These are phyloP conservation scores for Penicillium oxalicum DNA, from an alignment of 2,329 filamentous ascomycete species.

Conservation along the genomic window DNA sequence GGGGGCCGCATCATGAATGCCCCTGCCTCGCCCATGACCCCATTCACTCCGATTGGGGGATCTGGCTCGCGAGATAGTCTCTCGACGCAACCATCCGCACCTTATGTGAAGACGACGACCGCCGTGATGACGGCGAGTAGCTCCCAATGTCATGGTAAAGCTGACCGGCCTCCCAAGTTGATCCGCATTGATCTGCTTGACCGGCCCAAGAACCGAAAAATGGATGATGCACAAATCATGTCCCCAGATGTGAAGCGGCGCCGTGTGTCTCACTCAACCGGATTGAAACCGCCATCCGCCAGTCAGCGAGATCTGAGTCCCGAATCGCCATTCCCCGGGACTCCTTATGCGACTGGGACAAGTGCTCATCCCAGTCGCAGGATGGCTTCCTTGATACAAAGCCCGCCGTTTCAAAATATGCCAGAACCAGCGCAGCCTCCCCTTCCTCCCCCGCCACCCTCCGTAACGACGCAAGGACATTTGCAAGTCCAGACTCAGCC, in stretches of 20 bases:
- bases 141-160: slow-evolving; percentile 18
- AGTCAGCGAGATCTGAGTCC: slow-evolving; percentile 33
- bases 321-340: slow-evolving; percentile 39
- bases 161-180: slow-evolving; percentile 19
- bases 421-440: slow-evolving; percentile 32
- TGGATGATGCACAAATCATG: slow-evolving; percentile 35
- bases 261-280: slow-evolving; percentile 44
- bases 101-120: slow-evolving; percentile 17
- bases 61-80: slow-evolving; percentile 19
- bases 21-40: slow-evolving; percentile 38
- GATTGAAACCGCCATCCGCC: slow-evolving; percentile 32
- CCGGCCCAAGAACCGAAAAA: slow-evolving; percentile 21
- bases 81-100: slow-evolving; percentile 27
- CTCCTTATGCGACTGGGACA: slow-evolving; percentile 41
- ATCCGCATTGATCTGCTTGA: slow-evolving; percentile 23
- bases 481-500: slow-evolving; percentile 29
- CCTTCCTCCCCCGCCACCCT: not conserved
- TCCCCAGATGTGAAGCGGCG: slow-evolving; percentile 58
- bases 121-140: slow-evolving; percentile 16
- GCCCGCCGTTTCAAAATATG: slow-evolving; percentile 37
- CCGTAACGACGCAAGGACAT: no score
- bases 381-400: slow-evolving; percentile 49
- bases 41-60: slow-evolving; percentile 33
- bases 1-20: slow-evolving; percentile 46
- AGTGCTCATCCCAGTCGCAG: slow-evolving; percentile 29